phyloP scores from a whole-genome alignment of 2,329 filamentous ascomycete species.

The Aureobasidium pullulans region DNA sequence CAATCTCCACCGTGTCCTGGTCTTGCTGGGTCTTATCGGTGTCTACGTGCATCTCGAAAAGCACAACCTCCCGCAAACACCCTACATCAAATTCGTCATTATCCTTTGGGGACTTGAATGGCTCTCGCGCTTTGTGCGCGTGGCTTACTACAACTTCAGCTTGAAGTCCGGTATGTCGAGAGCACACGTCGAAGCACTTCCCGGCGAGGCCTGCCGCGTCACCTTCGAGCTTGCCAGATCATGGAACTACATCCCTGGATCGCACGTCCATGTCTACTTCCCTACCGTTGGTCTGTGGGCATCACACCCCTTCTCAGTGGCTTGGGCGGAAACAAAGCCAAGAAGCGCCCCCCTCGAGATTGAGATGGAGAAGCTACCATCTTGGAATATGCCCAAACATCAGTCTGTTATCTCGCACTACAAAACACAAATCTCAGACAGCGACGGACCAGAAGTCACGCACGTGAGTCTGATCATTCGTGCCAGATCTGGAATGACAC shows the following conservation, averaged over 20 bases:
- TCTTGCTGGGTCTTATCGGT: conserved; percentile 58
- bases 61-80: conserved; percentile 58
- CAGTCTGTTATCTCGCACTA: conserved; percentile 4
- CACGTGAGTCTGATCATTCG: conserved; percentile 65
- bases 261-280: conserved; percentile 55
- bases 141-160: conserved; percentile 49
- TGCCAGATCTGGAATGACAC: conserved; percentile 66
- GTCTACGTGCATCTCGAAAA: conserved; percentile 73
- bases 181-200: conserved; percentile 51
- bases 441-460: conserved; percentile 25
- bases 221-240: conserved; percentile 52
- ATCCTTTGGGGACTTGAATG: conserved; percentile 69
- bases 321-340: conserved; percentile 34
- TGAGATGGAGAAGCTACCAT: conserved; percentile 28
- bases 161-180: conserved; percentile 41
- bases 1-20: conserved; percentile 73
- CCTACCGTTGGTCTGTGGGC: conserved; percentile 38
- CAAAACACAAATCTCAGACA: conserved; percentile 13
- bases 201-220: conserved; percentile 52
- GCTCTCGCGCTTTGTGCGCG: conserved; percentile 39
- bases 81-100: conserved; percentile 68
- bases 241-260: conserved; percentile 47
- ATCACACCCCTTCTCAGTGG: conserved; percentile 45
- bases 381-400: conserved; percentile 14
- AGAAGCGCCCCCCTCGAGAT: conserved; percentile 23